These are phyloP conservation scores for Wickerhamomyces kurtzmanii DNA, from an alignment of 805 yeast species.

Conservation along the genomic window DNA sequence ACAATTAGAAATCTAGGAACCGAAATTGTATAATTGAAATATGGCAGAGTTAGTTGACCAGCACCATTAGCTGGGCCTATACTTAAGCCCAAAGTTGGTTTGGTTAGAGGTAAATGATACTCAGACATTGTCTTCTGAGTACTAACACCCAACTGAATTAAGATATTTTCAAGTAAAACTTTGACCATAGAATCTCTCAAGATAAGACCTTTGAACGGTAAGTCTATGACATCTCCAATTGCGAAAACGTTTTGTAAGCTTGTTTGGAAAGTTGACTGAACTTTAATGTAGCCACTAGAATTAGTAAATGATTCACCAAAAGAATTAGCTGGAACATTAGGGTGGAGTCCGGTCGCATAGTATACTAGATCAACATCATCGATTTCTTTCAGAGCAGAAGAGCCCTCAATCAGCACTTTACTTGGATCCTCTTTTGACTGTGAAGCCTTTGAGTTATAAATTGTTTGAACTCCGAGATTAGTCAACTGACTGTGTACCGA, in stretches of 20 bases:
- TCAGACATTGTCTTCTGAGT: not conserved
- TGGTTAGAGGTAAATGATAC: too few species aligned
- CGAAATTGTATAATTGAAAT: slow-evolving; percentile 9
- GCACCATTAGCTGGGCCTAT: slow-evolving; percentile 17
- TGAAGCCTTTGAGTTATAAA: slow-evolving; percentile 3
- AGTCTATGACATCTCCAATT: slow-evolving; percentile 22
- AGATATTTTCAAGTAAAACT: slow-evolving; percentile 11
- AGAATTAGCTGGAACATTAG: slow-evolving; percentile 6
- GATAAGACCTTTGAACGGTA: slow-evolving; percentile 13
- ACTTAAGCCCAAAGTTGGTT: too few species aligned
- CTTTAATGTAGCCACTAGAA: slow-evolving; percentile 4
- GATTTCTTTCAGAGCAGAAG: too few species aligned
- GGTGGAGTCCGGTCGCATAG: slow-evolving; percentile 3
- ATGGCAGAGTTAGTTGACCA: slow-evolving; percentile 16
- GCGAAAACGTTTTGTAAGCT: slow-evolving; percentile 14
- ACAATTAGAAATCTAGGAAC: slow-evolving; percentile 13
- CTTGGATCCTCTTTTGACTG: slow-evolving; percentile 1
- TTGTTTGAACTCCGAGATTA: slow-evolving; percentile 4
- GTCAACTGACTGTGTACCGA: slow-evolving; percentile 5
- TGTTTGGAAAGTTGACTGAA: slow-evolving; percentile 5
- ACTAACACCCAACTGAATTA: not conserved
- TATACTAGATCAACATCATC: slow-evolving; percentile 1
- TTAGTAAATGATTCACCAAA: slow-evolving; percentile 1
- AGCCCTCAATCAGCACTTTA: not conserved
- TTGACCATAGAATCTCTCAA: slow-evolving; percentile 7